Evolutionary conservation across 768 basidiomycete genomes (phyloP).

Genomic region (Suillus fuscotomentosus): DNA sequence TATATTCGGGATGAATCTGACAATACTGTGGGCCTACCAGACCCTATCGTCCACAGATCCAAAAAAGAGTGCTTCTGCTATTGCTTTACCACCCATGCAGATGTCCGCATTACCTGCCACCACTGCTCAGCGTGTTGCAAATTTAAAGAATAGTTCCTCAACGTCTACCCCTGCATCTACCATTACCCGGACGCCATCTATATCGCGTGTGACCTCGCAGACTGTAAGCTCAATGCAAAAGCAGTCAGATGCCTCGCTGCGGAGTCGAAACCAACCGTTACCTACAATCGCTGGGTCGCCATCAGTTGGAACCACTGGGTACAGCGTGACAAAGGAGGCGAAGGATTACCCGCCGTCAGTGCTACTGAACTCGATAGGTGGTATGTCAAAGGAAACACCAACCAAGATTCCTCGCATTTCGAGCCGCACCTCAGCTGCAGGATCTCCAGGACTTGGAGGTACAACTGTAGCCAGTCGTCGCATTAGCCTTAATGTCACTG

Average conservation of each 20-base stretch:
- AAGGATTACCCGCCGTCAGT: slow-evolving; percentile 58
- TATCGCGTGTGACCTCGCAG: slow-evolving; percentile 73
- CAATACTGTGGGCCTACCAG: slow-evolving; percentile 35
- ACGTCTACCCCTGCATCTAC: slow-evolving; percentile 40
- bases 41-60: slow-evolving; percentile 83
- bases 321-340: slow-evolving; percentile 50
- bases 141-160: slow-evolving; percentile 58
- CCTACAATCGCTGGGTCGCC: slow-evolving; percentile 95
- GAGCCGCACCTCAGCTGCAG: slow-evolving; percentile 73
- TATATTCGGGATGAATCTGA: slow-evolving; percentile 5
- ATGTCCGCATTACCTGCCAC: slow-evolving; percentile 79
- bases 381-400: slow-evolving; percentile 76
- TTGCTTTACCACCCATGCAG: slow-evolving; percentile 86
- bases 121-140: slow-evolving; percentile 85
- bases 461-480: slow-evolving; percentile 57
- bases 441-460: slow-evolving; percentile 69
- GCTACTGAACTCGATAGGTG: slow-evolving; percentile 48
- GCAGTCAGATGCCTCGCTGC: slow-evolving; percentile 79
- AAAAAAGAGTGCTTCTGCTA: slow-evolving; percentile 66
- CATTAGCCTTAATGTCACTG: slow-evolving; percentile 58
- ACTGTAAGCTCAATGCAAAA: slow-evolving; percentile 87
- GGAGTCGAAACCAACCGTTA: slow-evolving; percentile 62
- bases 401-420: slow-evolving; percentile 93
- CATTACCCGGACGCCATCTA: slow-evolving; percentile 42
- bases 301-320: slow-evolving; percentile 68